Conservation (phyloP, 2,329 filamentous ascomycete genomes). For the Aspergillus uvarum region DNA sequence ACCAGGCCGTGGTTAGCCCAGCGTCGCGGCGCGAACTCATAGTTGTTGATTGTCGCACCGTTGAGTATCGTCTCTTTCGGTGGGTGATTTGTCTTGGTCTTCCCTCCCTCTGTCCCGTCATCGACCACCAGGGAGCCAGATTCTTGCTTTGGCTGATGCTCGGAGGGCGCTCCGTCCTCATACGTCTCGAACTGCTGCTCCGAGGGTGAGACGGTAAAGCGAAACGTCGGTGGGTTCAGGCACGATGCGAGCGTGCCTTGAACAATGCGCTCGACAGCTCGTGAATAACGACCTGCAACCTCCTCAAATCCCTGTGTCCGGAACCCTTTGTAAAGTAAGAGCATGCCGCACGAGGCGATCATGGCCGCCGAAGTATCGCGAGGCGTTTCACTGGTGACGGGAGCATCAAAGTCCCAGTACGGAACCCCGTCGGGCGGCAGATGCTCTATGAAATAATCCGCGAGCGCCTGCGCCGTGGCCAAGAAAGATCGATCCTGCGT, state of each 20-base stretch:
- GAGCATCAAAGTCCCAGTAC: constrained; percentile 55
- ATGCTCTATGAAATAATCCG: constrained; percentile 48
- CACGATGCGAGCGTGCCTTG: constrained; percentile 12
- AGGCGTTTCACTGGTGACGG: constrained; percentile 22
- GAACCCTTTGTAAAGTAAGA: constrained; percentile 39
- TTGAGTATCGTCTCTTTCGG: constrained; percentile 46
- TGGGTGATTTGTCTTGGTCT: neutral
- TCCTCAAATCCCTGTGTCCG: neutral
- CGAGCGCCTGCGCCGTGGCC: constrained; percentile 45
- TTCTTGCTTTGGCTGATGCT: neutral
- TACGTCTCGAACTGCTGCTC: neutral
- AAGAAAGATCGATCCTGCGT: constrained; percentile 25
- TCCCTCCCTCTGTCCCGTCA: no score
- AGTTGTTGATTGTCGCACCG: constrained; percentile 45
- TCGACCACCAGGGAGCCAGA: constrained; percentile 1
- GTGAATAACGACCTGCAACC: constrained; percentile 5
- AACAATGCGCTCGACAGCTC: constrained; percentile 9
- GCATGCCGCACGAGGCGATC: constrained; percentile 44
- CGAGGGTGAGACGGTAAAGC: neutral
- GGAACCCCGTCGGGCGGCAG: constrained; percentile 45
- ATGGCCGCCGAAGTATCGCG: constrained; percentile 46
- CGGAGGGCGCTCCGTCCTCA: neutral
- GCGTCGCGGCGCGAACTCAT: constrained; percentile 40
- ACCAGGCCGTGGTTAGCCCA: constrained; percentile 45
- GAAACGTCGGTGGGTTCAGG: constrained; percentile 2